Evolutionary conservation across 352 stramenopile genomes (phyloP), one percentile per base, ranked within the genome.

Genomic region (Phytopythium montanum): DNA sequence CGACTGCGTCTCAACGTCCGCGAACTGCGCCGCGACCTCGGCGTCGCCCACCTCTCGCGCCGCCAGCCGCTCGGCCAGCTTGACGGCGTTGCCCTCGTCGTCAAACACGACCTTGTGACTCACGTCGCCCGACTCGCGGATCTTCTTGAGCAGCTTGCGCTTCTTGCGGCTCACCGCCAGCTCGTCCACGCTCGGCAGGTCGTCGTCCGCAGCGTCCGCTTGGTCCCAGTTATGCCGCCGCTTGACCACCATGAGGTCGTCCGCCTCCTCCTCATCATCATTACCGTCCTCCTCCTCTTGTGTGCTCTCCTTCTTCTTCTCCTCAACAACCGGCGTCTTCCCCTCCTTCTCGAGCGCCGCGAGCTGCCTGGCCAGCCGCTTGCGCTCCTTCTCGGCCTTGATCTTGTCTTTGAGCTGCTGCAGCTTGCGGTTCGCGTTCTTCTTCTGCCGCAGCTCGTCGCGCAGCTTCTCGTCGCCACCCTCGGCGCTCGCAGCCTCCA

Each of bases 341-440:
- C 64, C 57, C 19, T 75, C 69, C 19, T 68, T 60, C 42, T 66
- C 68, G 45, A 86, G 61, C 36, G 71, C 61, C 60, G 72, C 68
- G 28, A 93, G 53, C 41, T 96, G 70, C 31, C 87, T 90, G 13
- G 85, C 87, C 31, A 97, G 73, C 25, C 88, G 87, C 72, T 98
- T 98, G 65, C 94, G 82, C 59, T 97, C 73, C 70, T 98, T 98
- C 68, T 99, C 95, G 7, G 87, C 83, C 66, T 98, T 97, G 64
- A 99, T 99, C 72, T 99, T 97, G 46, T 99, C 95, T 67, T 99
- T 99, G 10, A 99, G 85, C 72, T 96, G 85, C 68, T 98, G 82
- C 21, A 99, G 72, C 68, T 98, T 98, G 36, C 93, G 89, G 76
- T 98, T 98, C 5, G 97, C 88, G 72, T 99, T 99, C 73, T 99